These are phyloP conservation scores for Colletotrichum nymphaeae DNA, from an alignment of 2,329 filamentous ascomycete species.

Conservation along the genomic window DNA sequence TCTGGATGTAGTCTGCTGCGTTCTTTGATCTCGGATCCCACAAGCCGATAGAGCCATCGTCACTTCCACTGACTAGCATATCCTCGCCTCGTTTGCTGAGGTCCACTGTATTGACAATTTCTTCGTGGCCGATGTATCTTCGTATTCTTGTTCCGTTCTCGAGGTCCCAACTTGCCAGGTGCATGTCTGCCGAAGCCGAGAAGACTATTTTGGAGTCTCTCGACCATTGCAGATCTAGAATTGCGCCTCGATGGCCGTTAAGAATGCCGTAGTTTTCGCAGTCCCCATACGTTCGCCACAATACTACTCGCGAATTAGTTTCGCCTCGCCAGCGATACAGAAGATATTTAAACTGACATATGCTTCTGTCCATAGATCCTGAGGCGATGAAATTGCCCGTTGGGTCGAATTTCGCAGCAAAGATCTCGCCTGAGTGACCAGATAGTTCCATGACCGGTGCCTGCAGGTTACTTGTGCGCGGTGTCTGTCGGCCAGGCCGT, in stretches of 20 bases:
- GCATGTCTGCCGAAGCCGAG: slow-evolving; percentile 93
- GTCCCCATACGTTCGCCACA: slow-evolving; percentile 92
- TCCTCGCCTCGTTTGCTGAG: slow-evolving; percentile 92
- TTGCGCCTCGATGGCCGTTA: slow-evolving; percentile 88
- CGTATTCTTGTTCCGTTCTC: slow-evolving; percentile 93
- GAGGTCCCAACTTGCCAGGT: slow-evolving; percentile 93
- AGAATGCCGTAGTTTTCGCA: slow-evolving; percentile 95
- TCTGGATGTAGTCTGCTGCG: slow-evolving; percentile 88
- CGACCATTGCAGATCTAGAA: slow-evolving; percentile 96
- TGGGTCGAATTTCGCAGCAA: slow-evolving; percentile 89
- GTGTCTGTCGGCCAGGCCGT: slow-evolving; percentile 64
- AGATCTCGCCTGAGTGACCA: slow-evolving; percentile 87
- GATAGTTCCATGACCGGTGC: slow-evolving; percentile 95
- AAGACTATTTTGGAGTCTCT: slow-evolving; percentile 92
- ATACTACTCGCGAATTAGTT: slow-evolving; percentile 64
- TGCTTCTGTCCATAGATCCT: slow-evolving; percentile 92
- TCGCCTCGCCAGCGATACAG: too few species aligned
- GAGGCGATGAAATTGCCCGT: slow-evolving; percentile 91
- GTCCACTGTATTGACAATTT: slow-evolving; percentile 93
- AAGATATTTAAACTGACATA: slow-evolving; percentile 66
- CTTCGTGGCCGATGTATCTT: slow-evolving; percentile 91
- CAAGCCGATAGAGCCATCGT: slow-evolving; percentile 93
- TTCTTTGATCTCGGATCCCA: slow-evolving; percentile 96
- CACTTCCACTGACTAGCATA: slow-evolving; percentile 88
- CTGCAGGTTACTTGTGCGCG: slow-evolving; percentile 84